phyloP scores from a whole-genome alignment of 176 grass and related monocot genomes.

The Lolium perenne region DNA sequence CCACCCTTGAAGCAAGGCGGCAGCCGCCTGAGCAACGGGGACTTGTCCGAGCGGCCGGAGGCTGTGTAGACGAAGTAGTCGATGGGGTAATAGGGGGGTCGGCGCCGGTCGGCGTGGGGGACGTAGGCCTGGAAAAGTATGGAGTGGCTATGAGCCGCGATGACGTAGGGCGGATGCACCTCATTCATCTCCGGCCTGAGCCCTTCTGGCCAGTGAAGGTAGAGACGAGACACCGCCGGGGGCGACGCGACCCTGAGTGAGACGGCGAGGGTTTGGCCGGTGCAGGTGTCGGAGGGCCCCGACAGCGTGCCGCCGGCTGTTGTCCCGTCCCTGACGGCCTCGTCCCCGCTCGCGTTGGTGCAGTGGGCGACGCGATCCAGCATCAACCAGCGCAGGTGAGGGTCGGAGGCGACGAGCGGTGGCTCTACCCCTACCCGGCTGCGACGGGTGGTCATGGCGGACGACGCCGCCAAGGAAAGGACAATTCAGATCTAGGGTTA shows the following conservation, averaged over 20 bases:
- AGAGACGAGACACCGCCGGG: conserved; percentile 13
- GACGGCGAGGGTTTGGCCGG: not conserved
- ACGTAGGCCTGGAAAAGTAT: conserved; percentile 1
- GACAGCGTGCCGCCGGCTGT: not conserved
- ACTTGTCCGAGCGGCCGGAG: not conserved
- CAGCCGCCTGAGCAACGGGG: not conserved
- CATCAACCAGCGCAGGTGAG: not conserved
- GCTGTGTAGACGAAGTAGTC: conserved; percentile 39
- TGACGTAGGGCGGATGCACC: not conserved
- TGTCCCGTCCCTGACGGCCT: not conserved
- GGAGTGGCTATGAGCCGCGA: conserved; percentile 30
- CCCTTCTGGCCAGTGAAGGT: conserved; percentile 13
- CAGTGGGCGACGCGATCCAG: not conserved
- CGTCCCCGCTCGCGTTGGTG: not conserved
- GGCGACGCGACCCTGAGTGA: conserved; percentile 27
- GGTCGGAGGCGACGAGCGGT: not conserved
- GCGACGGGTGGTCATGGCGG: not conserved
- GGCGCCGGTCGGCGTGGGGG: not conserved
- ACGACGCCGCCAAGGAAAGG: too few relatives aligned
- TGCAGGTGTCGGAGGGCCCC: not conserved
- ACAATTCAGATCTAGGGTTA: too few relatives aligned
- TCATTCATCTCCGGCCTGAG: not conserved
- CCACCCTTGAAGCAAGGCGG: not conserved
- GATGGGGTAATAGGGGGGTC: not conserved
- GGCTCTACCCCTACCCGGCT: not conserved